Percentiles rank a stretch among this genome's conserved stretches.
phyloP scores from a whole-genome alignment of 495 filamentous ascomycete genomes.

The Echria macrotheca region DNA sequence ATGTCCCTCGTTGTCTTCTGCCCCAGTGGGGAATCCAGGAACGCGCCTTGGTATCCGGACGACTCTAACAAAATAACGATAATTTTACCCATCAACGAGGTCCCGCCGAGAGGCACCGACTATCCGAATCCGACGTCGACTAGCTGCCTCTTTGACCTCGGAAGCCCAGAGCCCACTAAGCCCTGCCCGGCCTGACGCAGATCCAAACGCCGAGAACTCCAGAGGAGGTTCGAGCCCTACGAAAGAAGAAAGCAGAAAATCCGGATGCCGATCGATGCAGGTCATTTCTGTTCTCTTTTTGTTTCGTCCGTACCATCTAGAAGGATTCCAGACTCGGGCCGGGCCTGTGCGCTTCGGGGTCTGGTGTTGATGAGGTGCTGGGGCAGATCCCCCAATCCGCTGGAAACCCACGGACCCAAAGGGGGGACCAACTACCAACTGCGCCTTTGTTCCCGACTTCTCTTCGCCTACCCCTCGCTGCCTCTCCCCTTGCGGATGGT shows the following conservation, averaged over 20 bases:
- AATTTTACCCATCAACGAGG: background rate
- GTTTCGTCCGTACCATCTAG: background rate
- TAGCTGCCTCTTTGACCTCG: no score
- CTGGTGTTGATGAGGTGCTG: no score
- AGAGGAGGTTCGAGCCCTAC: background rate
- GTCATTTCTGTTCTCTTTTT: background rate
- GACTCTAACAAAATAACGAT: background rate
- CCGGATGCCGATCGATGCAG: background rate
- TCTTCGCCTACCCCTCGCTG: no score
- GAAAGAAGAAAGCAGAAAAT: background rate
- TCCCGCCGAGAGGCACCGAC: background rate
- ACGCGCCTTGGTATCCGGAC: background rate
- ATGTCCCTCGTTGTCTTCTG: no score
- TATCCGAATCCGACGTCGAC: background rate
- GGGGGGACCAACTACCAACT: no score
- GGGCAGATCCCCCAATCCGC: no score
- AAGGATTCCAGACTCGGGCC: background rate
- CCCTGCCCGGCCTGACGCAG: no score
- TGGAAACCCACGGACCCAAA: no score
- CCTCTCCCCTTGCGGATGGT: no score
- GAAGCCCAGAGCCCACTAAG: no score
- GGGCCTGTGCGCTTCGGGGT: no score
- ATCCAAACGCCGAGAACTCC: background rate
- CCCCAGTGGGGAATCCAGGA: background rate
- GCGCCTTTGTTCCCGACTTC: no score